phyloP scores from a whole-genome alignment of 169 alveolate genomes.

The Plasmodium ovale region DNA sequence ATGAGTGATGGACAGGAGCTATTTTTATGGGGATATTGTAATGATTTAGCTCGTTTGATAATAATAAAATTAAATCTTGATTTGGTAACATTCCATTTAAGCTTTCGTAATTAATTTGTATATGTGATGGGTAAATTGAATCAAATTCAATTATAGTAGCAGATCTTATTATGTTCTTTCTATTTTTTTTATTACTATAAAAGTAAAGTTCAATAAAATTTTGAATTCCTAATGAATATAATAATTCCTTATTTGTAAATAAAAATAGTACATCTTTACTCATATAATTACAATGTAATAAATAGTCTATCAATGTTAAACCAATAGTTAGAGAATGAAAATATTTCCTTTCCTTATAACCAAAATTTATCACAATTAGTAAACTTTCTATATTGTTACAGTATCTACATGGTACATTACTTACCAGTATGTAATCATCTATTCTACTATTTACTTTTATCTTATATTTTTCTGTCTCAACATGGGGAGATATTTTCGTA shows the following conservation, averaged over 20 bases:
- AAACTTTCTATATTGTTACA: slow-evolving; percentile 70
- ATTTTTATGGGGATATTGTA: slow-evolving; percentile 61
- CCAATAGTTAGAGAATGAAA: slow-evolving; percentile 55
- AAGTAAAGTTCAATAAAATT: slow-evolving; percentile 34
- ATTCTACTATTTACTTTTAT: background rate
- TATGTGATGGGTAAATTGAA: slow-evolving; percentile 63
- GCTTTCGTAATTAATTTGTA: slow-evolving; percentile 70
- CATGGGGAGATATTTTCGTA: background rate
- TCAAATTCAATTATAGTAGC: slow-evolving; percentile 75
- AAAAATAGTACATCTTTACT: slow-evolving; percentile 72
- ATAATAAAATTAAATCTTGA: slow-evolving; percentile 54
- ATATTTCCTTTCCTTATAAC: slow-evolving; percentile 71
- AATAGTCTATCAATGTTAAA: slow-evolving; percentile 60
- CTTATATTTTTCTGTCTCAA: slow-evolving; percentile 21
- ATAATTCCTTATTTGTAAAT: slow-evolving; percentile 67
- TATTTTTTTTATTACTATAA: slow-evolving; percentile 19
- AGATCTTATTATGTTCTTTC: slow-evolving; percentile 44
- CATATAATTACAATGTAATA: slow-evolving; percentile 60
- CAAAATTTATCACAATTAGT: slow-evolving; percentile 71
- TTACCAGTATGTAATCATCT: slow-evolving; percentile 26
- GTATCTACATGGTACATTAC: slow-evolving; percentile 52
- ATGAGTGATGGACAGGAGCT: slow-evolving; percentile 10
- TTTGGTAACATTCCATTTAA: slow-evolving; percentile 73
- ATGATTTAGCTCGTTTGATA: slow-evolving; percentile 36
- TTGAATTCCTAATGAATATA: slow-evolving; percentile 60